These are phyloP conservation scores for Phycomyces blakesleeanus DNA, from an alignment of 192 early-diverging fungal species.

Conservation along the genomic window DNA sequence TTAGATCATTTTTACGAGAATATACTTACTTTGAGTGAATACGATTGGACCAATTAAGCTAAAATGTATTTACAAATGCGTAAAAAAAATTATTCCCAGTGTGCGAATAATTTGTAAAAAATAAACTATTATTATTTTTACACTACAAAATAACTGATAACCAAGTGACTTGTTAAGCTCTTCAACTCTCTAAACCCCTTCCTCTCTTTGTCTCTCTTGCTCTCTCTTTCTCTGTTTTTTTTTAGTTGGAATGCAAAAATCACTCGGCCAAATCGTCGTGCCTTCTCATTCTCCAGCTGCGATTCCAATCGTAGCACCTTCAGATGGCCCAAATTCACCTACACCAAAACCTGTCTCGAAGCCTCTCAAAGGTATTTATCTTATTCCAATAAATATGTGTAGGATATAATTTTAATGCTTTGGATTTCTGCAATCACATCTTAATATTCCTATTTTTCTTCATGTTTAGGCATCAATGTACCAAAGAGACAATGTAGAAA, in stretches of 20 bases:
- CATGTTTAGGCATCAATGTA: neutral
- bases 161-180: neutral
- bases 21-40: too few relatives aligned
- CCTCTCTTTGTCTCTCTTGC: slow-evolving; percentile 1
- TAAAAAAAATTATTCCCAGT: too few relatives aligned
- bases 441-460: neutral
- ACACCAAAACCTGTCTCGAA: slow-evolving; percentile 4
- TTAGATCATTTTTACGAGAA: too few relatives aligned
- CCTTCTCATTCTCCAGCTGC: slow-evolving; percentile 24
- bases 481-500: slow-evolving; percentile 63
- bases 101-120: too few relatives aligned
- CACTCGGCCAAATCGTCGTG: slow-evolving; percentile 26
- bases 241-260: slow-evolving; percentile 14
- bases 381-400: neutral
- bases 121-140: too few relatives aligned
- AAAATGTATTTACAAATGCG: too few relatives aligned
- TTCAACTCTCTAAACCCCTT: neutral
- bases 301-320: slow-evolving; percentile 33
- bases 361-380: slow-evolving; percentile 12
- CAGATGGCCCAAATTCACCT: neutral
- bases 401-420: neutral
- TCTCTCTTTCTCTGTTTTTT: slow-evolving; percentile 6
- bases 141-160: too few relatives aligned
- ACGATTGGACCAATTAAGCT: too few relatives aligned
- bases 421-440: neutral